A percentile compares a stretch with the other conserved stretches of the same genome.
phyloP scores from a whole-genome alignment of 2,329 filamentous ascomycete species.

The Arthrinium phaeospermum region DNA sequence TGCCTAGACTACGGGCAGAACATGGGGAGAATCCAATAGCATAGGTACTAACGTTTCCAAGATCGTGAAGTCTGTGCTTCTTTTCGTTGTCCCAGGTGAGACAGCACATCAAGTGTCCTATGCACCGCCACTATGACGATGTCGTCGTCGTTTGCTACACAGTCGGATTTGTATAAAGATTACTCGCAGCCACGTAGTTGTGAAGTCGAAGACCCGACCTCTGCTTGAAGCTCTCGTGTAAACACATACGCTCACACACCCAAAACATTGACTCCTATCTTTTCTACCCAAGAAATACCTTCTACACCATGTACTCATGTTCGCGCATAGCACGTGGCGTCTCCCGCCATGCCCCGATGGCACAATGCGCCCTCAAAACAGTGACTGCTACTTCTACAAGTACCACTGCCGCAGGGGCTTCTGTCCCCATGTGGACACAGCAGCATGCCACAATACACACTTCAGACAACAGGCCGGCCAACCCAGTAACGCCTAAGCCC shows the following conservation, averaged over 20 bases:
- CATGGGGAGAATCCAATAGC: neutral
- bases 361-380: neutral
- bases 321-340: neutral
- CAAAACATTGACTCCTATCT: neutral
- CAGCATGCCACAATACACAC: neutral
- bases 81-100: constrained; percentile 1
- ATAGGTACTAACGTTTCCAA: constrained; percentile 7
- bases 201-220: neutral
- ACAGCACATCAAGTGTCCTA: neutral
- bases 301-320: neutral
- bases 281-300: neutral
- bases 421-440: neutral
- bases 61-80: constrained; percentile 11
- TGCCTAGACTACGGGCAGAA: neutral
- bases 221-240: neutral
- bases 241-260: neutral
- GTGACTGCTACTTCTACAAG: neutral
- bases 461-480: neutral
- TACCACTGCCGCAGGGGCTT: neutral
- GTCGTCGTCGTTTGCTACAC: constrained; percentile 8
- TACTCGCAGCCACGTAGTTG: neutral
- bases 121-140: constrained; percentile 14
- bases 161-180: neutral
- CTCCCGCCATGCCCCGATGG: neutral
- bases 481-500: neutral